These are phyloP conservation scores for Arthroderma uncinatum DNA, from an alignment of 2,329 filamentous ascomycete species.

Conservation along the genomic window DNA sequence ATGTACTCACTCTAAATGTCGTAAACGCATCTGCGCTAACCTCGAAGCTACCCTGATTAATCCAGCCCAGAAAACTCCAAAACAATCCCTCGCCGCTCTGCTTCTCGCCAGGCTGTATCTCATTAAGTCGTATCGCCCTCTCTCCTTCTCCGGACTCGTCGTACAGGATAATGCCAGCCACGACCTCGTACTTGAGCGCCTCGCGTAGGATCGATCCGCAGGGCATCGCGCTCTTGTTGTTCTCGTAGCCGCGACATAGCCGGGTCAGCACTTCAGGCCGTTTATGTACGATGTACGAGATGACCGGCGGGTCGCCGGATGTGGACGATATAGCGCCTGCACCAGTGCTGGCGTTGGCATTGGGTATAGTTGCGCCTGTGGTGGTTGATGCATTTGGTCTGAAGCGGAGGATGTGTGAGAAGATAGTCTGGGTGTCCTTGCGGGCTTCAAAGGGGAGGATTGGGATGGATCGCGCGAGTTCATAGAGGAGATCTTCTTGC, in stretches of 20 bases:
- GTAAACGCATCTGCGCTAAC: conserved; percentile 96
- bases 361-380: not conserved
- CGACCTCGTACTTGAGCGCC: conserved; percentile 79
- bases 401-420: conserved; percentile 89
- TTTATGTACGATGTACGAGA: conserved; percentile 79
- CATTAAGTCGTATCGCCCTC: conserved; percentile 61
- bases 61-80: conserved; percentile 96
- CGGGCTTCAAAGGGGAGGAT: conserved; percentile 87
- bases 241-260: conserved; percentile 78
- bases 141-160: conserved; percentile 71
- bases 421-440: conserved; percentile 91
- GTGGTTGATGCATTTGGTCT: conserved; percentile 49
- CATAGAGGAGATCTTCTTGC: conserved; percentile 76
- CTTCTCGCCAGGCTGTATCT: conserved; percentile 62
- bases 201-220: conserved; percentile 84
- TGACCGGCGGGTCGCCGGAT: conserved; percentile 66
- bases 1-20: conserved; percentile 66
- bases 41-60: conserved; percentile 92
- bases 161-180: conserved; percentile 83
- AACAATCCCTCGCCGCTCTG: conserved; percentile 78
- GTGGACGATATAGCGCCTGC: conserved; percentile 23
- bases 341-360: not conserved
- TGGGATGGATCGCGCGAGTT: conserved; percentile 71
- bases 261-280: conserved; percentile 79
- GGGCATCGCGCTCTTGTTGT: conserved; percentile 81